These are phyloP conservation scores for Beverwykella pulmonaria DNA, from an alignment of 495 filamentous ascomycete genomes.

Conservation along the genomic window DNA sequence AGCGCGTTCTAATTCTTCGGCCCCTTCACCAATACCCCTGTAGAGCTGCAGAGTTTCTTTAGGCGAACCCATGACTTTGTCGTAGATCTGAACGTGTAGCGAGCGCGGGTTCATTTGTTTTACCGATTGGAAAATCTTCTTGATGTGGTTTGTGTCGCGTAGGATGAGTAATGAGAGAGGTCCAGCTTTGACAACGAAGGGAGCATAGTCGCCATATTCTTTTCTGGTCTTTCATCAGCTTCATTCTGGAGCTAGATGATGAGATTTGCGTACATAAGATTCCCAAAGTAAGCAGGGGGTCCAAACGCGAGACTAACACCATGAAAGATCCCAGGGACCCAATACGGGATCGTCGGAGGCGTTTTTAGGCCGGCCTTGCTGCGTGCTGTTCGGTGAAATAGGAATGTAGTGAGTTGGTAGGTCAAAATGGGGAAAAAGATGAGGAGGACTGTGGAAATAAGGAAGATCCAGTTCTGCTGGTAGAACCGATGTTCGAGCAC, in stretches of 20 bases:
- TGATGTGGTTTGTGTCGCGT: conserved; percentile 6
- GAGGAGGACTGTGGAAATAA: not conserved
- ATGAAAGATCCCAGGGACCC: conserved; percentile 17
- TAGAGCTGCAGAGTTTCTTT: conserved; percentile 3
- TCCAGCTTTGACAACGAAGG: conserved; percentile 12
- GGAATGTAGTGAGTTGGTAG: conserved; percentile 1
- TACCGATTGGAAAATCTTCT: conserved; percentile 10
- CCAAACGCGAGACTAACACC: not conserved
- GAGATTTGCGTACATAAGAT: not conserved
- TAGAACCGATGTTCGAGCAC: not conserved
- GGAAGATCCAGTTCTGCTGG: not conserved
- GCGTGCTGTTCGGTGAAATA: conserved; percentile 5
- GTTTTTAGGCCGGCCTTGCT: not conserved
- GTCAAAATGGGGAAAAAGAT: not conserved
- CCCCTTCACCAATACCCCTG: not conserved
- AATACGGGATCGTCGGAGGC: conserved; percentile 14
- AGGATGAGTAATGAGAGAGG: not conserved
- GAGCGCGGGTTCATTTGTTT: not conserved
- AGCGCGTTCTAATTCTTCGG: not conserved
- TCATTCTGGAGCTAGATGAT: not conserved
- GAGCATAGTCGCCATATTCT: conserved; percentile 5
- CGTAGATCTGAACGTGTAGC: not conserved
- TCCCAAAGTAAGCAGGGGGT: conserved; percentile 5
- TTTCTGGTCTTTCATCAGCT: not conserved
- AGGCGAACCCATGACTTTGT: conserved; percentile 12